Evolutionary conservation across 1,284 basidiomycete species (phyloP), one percentile per base, ranked within the genome.

Genomic region (Takashimella koratensis): DNA sequence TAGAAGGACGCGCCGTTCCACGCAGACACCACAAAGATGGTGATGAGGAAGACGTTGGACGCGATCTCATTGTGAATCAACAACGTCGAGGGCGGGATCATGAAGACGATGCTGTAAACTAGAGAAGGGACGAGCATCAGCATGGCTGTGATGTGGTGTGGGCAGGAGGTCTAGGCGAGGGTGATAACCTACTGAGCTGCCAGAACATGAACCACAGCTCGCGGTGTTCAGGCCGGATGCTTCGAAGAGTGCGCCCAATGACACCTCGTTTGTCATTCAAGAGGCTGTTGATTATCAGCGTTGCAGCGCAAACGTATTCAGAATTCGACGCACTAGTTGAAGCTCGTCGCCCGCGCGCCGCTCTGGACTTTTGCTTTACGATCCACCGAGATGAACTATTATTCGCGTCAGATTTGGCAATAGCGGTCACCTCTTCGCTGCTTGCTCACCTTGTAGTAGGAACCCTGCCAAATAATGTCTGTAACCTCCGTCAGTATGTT

Each of bases 51-150:
- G 2, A 82, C 73, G 13, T 83, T 84, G 57, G 87, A 90, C 80
- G 86, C 89, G 45, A 79, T 78, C 1, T 85, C 73, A 65, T 83
- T 89, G 65, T 87, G 83, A 62, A 95, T 79, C 46, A 94, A 57
- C 64, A 87, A 86, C 2, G 90, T 82, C 2, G 90, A 66, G 1
- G 74, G 86, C 0, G 93, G 93, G 3, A 94, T 74, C 74, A 91
- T 90, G 16, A 90, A 94, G 43, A 94, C 74, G 47, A 95, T 77
- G 21, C 86, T 84, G 70, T 96, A 97, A 19, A 86, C 91, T 89
- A 65, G 56, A 22, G 62, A 52, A n/a, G n/a, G n/a, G n/a, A n/a
- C n/a, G n/a, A n/a, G n/a, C n/a, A n/a, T n/a, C n/a, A n/a, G n/a
- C n/a, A n/a, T n/a, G n/a, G n/a, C n/a, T n/a, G n/a, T 6, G 60